Base-by-base conservation (phyloP, 495 filamentous ascomycete genomes). In the Penicillium simplicissimum region DNA sequence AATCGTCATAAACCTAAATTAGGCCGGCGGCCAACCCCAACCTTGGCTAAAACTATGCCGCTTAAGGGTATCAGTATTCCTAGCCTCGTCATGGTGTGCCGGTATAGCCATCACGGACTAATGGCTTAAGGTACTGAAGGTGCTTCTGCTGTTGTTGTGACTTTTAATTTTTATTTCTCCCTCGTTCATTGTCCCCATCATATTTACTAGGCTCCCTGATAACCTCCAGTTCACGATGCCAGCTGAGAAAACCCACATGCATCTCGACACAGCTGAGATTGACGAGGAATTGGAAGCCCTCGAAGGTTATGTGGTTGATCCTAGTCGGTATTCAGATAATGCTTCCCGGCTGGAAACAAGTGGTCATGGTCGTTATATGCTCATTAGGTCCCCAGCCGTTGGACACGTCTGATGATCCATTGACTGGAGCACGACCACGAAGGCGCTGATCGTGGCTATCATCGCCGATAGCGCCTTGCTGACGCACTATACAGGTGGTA, bases 221-320 rank as follows among this genome's bases (percentile, higher is more conserved):
- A 19, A 19, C 17, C n/a, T n/a, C 31, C 31, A 53, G 31, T 9
- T 53, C 11, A 36, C 35, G 5, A 8, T 34, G 31, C 51, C 51
- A 19, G 28, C 28, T 34, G 51, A 36, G 36, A 34, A 53, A 21
- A 7, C 23, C 14, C 51, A 19, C 15, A 11, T 53, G 11, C 51
- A 23, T 34, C 31, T 53, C n/a, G 34, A 31, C 40, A 4, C 49
- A 10, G n/a, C 51, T n/a, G 48, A 49, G 31, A 54, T 60, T n/a
- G 33, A 64, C 28, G 61, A 67, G n/a, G 61, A 64, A 47, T 9
- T 36, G 9, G 59, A 63, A 47, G 61, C 64, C n/a, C 57, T 65
- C n/a, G 54, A 61, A 7, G 62, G 62, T 3, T 65, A 65, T 25
- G 52, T 65, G 19, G 38, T 65, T 28, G 62, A 65, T 49, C 53